phyloP scores from a whole-genome alignment of 805 yeast species.

The Candida maltosa region DNA sequence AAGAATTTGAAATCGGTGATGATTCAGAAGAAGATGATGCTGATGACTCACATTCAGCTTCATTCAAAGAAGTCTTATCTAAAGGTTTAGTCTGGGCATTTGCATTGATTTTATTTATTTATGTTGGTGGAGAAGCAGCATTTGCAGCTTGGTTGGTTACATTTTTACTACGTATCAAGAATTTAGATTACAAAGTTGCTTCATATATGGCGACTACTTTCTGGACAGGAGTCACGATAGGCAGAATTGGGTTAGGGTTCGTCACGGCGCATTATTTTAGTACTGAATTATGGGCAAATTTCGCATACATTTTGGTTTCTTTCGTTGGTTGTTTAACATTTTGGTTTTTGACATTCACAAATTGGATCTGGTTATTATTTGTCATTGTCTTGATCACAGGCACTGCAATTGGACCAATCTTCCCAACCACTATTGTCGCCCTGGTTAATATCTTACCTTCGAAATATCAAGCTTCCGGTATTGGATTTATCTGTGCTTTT shows the following conservation, averaged over 20 bases:
- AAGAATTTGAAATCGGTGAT: slow-evolving; percentile 2
- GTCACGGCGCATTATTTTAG: slow-evolving; percentile 47
- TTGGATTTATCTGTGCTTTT: slow-evolving; percentile 72
- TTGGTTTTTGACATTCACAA: slow-evolving; percentile 20
- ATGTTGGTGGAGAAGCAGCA: slow-evolving; percentile 52
- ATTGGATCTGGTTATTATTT: slow-evolving; percentile 31
- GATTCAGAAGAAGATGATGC: slow-evolving; percentile 10
- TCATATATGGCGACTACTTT: slow-evolving; percentile 49
- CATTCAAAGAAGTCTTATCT: slow-evolving; percentile 30
- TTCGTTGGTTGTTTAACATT: slow-evolving; percentile 25
- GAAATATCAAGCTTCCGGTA: slow-evolving; percentile 57
- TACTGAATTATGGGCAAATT: slow-evolving; percentile 46
- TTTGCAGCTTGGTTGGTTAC: slow-evolving; percentile 54
- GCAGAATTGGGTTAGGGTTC: slow-evolving; percentile 49
- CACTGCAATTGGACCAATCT: slow-evolving; percentile 50
- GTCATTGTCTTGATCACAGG: slow-evolving; percentile 42
- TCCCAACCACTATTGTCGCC: slow-evolving; percentile 67
- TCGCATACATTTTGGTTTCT: slow-evolving; percentile 33
- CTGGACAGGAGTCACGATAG: slow-evolving; percentile 51
- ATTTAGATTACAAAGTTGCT: slow-evolving; percentile 30
- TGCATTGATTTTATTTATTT: slow-evolving; percentile 41
- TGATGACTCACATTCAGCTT: slow-evolving; percentile 10
- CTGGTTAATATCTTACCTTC: slow-evolving; percentile 62
- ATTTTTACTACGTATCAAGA: slow-evolving; percentile 39
- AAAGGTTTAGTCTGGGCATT: slow-evolving; percentile 39